Base-by-base conservation (phyloP, 2,329 filamentous ascomycete genomes). In the Sporothrix mexicana region DNA sequence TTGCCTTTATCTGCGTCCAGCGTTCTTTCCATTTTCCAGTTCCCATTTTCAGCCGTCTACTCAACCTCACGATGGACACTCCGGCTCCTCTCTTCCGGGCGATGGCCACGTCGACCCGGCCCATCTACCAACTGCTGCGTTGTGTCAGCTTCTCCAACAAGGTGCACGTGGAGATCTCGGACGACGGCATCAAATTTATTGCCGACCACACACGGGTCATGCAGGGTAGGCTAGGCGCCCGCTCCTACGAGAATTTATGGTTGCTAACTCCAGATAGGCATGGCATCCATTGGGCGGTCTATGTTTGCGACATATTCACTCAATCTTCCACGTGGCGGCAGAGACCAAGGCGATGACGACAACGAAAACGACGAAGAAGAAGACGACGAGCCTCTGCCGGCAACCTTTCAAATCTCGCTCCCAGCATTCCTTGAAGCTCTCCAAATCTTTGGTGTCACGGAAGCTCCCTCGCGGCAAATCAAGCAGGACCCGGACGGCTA, bases 361-460 rank as follows among this genome's bases (percentile, higher is more conserved):
- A 82, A 83, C 5, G 81, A 82, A 13, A 78, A 80, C 1, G 73
- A 73, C 6, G 79, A 79, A 12, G 80, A 82, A 15, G 82, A 84
- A 23, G 82, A 83, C 4, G 82, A 82, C 20, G 78, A 81, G 0
- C 73, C 80, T 0, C 80, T 84, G 3, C 86, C 93, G 8, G 47
- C 70, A 2, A 88, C 88, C 69, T 99, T 99, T 79, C 92, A 97
- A 79, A 91, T 98, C 76, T 96, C 94, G 1, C 88, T 99, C 9
- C 87, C 91, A 4, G 93, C 95, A 20, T 88, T 99, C 2, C 88
- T 99, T 70, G 96, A 98, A 83, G 97, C 95, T 0, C 87, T 99
- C 8, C 95, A 98, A 79, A 98, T 99, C 68, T 97, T 99, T 78
- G 94, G 94, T 68, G 90, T 95, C n/a, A 88, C 95, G 62, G 92